Base-by-base conservation (phyloP, 1,284 basidiomycete genomes). In the Chondrostereum purpureum region DNA sequence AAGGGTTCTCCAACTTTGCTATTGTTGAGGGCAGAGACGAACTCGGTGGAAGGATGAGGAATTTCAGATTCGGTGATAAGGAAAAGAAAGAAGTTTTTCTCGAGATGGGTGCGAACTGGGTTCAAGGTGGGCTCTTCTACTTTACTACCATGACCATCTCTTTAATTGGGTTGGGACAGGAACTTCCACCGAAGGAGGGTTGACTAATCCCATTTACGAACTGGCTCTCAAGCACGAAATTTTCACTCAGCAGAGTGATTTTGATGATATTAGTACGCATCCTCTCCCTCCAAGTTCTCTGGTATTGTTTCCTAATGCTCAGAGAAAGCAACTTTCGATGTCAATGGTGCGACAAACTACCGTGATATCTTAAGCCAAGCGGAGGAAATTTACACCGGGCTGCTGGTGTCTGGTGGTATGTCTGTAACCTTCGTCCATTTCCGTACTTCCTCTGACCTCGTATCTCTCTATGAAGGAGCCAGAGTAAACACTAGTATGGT, bases 61-160 rank as follows among this genome's bases (percentile, higher is more conserved):
- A 67, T 45, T 65, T 64, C 34, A 44, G 55, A 0, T 73, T 83
- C 46, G 77, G 70, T 21, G 59, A 68, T 31, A 31, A n/a, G n/a
- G 27, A 31, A 8, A 31, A 31, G 27, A 31, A 8, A n/a, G 27
- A 31, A 16, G 63, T 66, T 44, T 69, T 67, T 0, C 60, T 86
- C 21, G 83, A 87, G 57, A 58, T 75, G 6, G 83, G 84, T 16
- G 74, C 81, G 12, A 83, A 83, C 55, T 87, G 84, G 83, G 69
- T 87, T 27, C 81, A 86, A 54, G 83, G 84, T 5, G 79, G 8
- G n/a, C 78, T 2, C 75, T 77, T 11, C 45, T 58, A 63, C 4
- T 11, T 41, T 10, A 14, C 42, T 43, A 21, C 8, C 24, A 34
- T 34, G 14, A 10, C 5, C 18, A n/a, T 16, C 8, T 34, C 14